Evolutionary conservation across 1,284 basidiomycete species (phyloP).

Genomic region (Trichosporon coremiiforme): DNA sequence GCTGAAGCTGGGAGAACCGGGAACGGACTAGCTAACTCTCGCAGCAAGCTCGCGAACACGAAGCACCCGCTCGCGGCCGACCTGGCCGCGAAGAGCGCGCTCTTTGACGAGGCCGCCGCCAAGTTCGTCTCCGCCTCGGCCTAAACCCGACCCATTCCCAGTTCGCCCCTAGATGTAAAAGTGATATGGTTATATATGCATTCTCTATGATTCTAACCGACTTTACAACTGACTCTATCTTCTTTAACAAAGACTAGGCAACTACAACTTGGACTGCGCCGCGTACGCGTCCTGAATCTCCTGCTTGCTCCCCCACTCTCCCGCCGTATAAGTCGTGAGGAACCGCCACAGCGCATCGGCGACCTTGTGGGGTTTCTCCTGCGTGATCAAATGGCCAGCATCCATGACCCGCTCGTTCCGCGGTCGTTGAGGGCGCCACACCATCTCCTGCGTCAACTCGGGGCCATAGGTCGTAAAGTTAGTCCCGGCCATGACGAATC

Average conservation of each 20-base stretch:
- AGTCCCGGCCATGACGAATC: slow-evolving; percentile 39
- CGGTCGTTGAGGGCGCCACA: slow-evolving; percentile 39
- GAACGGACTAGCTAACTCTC: neutral
- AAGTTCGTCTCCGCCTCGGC: slow-evolving; percentile 61
- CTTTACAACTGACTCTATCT: too few species aligned
- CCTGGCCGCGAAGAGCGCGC: slow-evolving; percentile 44
- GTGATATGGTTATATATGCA: slow-evolving; percentile 5
- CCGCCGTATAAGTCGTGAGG: slow-evolving; percentile 31
- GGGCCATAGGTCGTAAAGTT: slow-evolving; percentile 38
- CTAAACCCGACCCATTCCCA: slow-evolving; percentile 22
- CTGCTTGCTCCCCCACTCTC: slow-evolving; percentile 25
- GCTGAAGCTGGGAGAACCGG: too few species aligned
- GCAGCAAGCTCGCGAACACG: slow-evolving; percentile 47
- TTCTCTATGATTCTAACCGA: neutral
- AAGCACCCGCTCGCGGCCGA: slow-evolving; percentile 50
- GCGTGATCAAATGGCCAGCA: slow-evolving; percentile 46
- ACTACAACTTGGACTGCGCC: slow-evolving; percentile 21
- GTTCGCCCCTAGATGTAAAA: neutral
- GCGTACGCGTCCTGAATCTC: slow-evolving; percentile 17
- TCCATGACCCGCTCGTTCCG: slow-evolving; percentile 43
- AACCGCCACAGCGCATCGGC: slow-evolving; percentile 45
- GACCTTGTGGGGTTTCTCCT: slow-evolving; percentile 44
- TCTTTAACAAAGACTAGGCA: too few species aligned
- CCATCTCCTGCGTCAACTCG: slow-evolving; percentile 40
- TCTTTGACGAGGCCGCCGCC: slow-evolving; percentile 66